Conservation (phyloP, 1,139 yeast species). For the Saccharomycopsis hybrid region DNA sequence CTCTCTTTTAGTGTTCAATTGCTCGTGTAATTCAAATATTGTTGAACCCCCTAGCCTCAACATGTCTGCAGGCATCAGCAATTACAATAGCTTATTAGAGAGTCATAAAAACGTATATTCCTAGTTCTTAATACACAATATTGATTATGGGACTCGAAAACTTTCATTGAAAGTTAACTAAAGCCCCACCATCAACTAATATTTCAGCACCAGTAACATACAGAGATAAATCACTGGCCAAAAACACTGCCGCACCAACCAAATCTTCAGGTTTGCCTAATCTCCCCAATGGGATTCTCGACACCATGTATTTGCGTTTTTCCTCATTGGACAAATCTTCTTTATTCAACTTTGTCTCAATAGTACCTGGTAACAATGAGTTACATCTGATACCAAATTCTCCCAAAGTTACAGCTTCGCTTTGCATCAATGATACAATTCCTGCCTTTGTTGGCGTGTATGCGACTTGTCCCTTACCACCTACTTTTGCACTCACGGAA, state of each 20-base stretch:
- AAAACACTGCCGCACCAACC: conserved; percentile 42
- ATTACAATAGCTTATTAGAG: too few relatives aligned
- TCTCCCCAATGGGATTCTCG: conserved; percentile 41
- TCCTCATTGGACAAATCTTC: conserved; percentile 32
- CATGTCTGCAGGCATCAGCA: too few relatives aligned
- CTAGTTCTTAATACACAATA: too few relatives aligned
- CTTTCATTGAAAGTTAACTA: conserved; percentile 36
- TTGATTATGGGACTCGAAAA: too few relatives aligned
- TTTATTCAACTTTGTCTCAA: conserved; percentile 36
- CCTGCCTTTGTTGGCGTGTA: conserved; percentile 46
- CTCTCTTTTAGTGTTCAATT: too few relatives aligned
- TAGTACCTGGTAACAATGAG: conserved; percentile 41
- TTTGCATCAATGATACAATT: conserved; percentile 38
- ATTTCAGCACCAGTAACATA: conserved; percentile 42
- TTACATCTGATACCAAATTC: conserved; percentile 36
- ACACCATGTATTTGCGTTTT: conserved; percentile 33
- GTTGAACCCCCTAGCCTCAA: too few relatives aligned
- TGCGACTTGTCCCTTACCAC: conserved; percentile 36
- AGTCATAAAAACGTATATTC: too few relatives aligned
- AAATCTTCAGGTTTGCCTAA: conserved; percentile 39
- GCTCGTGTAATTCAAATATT: too few relatives aligned
- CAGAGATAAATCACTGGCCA: conserved; percentile 38
- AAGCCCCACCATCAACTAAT: conserved; percentile 43
- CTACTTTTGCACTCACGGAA: conserved; percentile 37
- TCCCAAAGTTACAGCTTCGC: conserved; percentile 39